A percentile compares a stretch with the other conserved stretches of the same genome.
phyloP scores from a whole-genome alignment of 805 yeast species.

The Ogataea methylovora region DNA sequence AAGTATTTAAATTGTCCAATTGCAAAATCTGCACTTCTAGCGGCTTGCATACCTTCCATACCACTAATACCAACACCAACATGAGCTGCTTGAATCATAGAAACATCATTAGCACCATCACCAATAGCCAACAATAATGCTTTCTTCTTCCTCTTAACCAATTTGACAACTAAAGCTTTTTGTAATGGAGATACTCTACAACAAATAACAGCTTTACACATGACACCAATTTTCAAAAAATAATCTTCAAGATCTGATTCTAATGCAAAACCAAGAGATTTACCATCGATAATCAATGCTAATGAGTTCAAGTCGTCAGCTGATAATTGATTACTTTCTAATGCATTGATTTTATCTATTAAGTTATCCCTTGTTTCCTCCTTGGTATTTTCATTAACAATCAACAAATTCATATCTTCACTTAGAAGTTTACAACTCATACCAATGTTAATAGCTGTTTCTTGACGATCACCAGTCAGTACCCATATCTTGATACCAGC shows the following conservation, averaged over 20 bases:
- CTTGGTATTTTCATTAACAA: slow-evolving; percentile 79
- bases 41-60: slow-evolving; percentile 99
- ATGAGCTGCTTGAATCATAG: slow-evolving; percentile 99
- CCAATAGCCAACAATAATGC: slow-evolving; percentile 86
- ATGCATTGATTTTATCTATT: slow-evolving; percentile 66
- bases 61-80: slow-evolving; percentile 99
- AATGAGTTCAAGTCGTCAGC: slow-evolving; percentile 66
- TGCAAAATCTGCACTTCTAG: slow-evolving; percentile 94
- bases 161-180: slow-evolving; percentile 90
- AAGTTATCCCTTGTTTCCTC: slow-evolving; percentile 73
- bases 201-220: slow-evolving; percentile 94
- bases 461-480: slow-evolving; percentile 96
- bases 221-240: slow-evolving; percentile 69
- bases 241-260: slow-evolving; percentile 74
- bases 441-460: slow-evolving; percentile 96
- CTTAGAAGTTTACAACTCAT: slow-evolving; percentile 92
- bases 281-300: slow-evolving; percentile 92
- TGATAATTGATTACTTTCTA: slow-evolving; percentile 58
- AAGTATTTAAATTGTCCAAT: slow-evolving; percentile 92
- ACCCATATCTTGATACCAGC: slow-evolving; percentile 99
- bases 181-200: slow-evolving; percentile 98
- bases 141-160: slow-evolving; percentile 78
- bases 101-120: slow-evolving; percentile 98
- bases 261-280: slow-evolving; percentile 78
- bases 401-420: slow-evolving; percentile 91